Conservation (phyloP, 495 filamentous ascomycete genomes). For the Tuber calosporum region DNA sequence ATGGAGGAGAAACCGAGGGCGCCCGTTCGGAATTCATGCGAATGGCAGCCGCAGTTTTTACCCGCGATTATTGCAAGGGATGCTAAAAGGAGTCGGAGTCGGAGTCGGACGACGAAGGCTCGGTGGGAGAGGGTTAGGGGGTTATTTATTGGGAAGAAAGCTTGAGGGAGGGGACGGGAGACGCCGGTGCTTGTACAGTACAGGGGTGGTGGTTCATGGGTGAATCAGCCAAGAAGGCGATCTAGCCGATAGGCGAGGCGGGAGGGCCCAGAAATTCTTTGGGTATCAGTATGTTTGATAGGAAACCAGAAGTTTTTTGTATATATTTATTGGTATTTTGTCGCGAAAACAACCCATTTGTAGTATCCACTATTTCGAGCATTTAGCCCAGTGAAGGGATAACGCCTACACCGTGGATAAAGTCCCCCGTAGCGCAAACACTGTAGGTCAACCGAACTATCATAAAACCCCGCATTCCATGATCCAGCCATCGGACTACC, state of each 20-base stretch:
- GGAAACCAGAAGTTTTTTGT: not conserved
- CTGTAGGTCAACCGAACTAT: not conserved
- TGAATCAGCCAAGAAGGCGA: not conserved
- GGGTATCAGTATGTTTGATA: not conserved
- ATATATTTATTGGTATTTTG: not conserved
- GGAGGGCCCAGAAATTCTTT: not conserved
- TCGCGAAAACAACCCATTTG: not conserved
- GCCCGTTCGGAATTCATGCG: not conserved
- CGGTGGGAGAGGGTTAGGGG: not conserved
- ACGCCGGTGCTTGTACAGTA: not conserved
- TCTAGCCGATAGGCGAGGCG: not conserved
- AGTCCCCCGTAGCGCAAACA: not conserved
- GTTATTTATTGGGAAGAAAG: not conserved
- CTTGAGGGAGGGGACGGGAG: not conserved
- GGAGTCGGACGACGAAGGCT: not conserved
- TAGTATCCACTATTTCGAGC: not conserved
- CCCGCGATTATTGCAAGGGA: not conserved
- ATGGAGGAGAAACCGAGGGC: not conserved
- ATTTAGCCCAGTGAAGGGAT: not conserved
- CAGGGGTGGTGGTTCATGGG: no score
- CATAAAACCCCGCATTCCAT: not conserved
- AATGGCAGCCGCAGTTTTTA: not conserved
- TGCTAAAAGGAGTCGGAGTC: not conserved
- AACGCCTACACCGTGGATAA: not conserved
- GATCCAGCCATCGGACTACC: not conserved